Base-by-base conservation (phyloP, 2,329 filamentous ascomycete genomes). In the Aureobasidium sp. region DNA sequence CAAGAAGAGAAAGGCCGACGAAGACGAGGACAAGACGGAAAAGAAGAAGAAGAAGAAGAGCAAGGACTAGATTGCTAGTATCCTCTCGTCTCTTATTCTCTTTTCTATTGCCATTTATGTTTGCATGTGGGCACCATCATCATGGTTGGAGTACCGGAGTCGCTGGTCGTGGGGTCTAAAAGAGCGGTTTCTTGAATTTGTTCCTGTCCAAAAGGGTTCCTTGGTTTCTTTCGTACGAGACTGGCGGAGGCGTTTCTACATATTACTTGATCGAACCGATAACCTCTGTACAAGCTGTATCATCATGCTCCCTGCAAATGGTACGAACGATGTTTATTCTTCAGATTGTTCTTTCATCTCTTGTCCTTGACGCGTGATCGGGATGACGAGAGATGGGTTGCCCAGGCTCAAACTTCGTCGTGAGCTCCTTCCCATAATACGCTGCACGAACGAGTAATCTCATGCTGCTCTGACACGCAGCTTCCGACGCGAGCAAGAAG, bases 11-110 rank as follows among this genome's bases (percentile, higher is more conserved):
- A 60, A 60, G 40, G 57, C 46, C 40, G 47, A 50, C 49, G 62
- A 64, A 25, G 63, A 62, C 21, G 63, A 25, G 31, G 63, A 64
- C 31, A 53, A 54, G 38, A 51, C 43, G n/a, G 58, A 64, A 57
- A 64, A 64, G 63, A 64, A 64, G 62, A 64, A 64, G 55, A 62
- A 64, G 63, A 63, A 63, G 62, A 64, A 64, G 63, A 62, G 58
- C 59, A 64, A 64, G 63, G 53, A 60, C 43, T 59, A 58, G 55
- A 61, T 35, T 23, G 29, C 31, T 13, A 29, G 10, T 42, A 13
- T 29, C 21, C 38, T n/a, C 31, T n/a, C n/a, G n/a, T 46, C 19
- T 54, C 38, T 54, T 38, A 23, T 23, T 27, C 27, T 51, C 33
- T 43, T 43, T 59, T 50, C 45, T 59, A 33, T 40, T 49, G 55